phyloP scores from a whole-genome alignment of 371 early-diverging fungal species.

The Lichtheimia ramosa region DNA sequence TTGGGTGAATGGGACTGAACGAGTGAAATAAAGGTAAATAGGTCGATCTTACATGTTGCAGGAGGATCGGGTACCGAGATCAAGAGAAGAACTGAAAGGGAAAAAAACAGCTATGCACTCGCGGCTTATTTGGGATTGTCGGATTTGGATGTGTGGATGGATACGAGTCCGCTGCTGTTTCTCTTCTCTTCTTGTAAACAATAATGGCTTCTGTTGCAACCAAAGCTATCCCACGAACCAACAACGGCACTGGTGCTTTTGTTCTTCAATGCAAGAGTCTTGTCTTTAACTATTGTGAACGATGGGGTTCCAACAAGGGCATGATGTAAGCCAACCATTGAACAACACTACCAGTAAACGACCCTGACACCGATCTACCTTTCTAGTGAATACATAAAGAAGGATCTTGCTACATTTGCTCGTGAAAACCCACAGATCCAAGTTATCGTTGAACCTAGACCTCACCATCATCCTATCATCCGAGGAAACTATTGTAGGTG shows the following conservation, averaged over 20 bases:
- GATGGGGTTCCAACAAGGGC: constrained; percentile 79
- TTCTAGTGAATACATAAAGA: constrained; percentile 70
- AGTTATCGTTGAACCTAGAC: constrained; percentile 76
- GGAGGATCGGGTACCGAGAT: neutral
- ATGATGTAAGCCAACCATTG: constrained; percentile 62
- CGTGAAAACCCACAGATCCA: constrained; percentile 80
- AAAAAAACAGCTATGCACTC: neutral
- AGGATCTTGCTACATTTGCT: constrained; percentile 67
- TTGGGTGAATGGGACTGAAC: neutral
- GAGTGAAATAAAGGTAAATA: too few relatives aligned
- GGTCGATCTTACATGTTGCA: too few relatives aligned
- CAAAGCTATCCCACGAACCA: constrained; percentile 40
- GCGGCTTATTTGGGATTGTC: too few relatives aligned
- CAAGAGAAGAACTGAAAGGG: neutral
- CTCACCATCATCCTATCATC: constrained; percentile 75
- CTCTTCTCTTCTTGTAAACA: neutral
- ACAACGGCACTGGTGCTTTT: constrained; percentile 83
- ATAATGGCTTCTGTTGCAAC: constrained; percentile 2
- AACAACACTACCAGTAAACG: neutral
- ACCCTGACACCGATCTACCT: neutral
- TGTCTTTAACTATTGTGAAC: constrained; percentile 86
- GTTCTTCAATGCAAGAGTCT: constrained; percentile 80
- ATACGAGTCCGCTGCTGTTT: neutral
- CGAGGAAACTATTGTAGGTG: constrained; percentile 74
- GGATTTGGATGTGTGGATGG: too few relatives aligned